These are phyloP conservation scores for Trichosporon sp. DNA, from an alignment of 1,284 basidiomycete genomes.

Conservation along the genomic window DNA sequence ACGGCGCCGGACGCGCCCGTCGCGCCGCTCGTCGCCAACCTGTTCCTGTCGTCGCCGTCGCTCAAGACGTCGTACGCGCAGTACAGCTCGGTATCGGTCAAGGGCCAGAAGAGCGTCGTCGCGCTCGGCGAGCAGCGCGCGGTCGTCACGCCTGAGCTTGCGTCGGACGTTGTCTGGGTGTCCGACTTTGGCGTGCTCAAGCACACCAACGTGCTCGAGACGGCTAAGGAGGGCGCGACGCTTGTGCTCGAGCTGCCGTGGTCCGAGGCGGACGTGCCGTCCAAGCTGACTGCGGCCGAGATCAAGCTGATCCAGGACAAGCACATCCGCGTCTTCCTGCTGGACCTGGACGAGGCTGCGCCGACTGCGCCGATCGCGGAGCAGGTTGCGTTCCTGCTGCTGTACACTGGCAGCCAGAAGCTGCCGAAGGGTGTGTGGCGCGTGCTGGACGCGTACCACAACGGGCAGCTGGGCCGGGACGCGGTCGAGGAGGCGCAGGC, in stretches of 20 bases:
- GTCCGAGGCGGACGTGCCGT: conserved; percentile 45
- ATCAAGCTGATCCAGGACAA: conserved; percentile 45
- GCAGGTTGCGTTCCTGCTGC: conserved; percentile 49
- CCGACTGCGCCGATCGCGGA: conserved; percentile 44
- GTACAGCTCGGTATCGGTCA: conserved; percentile 44
- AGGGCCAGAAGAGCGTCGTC: conserved; percentile 48
- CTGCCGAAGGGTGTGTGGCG: conserved; percentile 42
- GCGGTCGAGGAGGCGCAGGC: conserved; percentile 48
- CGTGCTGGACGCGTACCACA: conserved; percentile 49
- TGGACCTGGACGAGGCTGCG: conserved; percentile 37
- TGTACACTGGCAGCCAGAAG: conserved; percentile 47
- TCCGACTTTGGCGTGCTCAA: conserved; percentile 49
- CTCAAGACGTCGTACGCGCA: conserved; percentile 42
- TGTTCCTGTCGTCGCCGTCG: conserved; percentile 48
- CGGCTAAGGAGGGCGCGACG: conserved; percentile 41
- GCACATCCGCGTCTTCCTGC: conserved; percentile 49
- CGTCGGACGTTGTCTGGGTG: conserved; percentile 47
- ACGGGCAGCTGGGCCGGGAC: conserved; percentile 41
- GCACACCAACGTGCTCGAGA: conserved; percentile 39
- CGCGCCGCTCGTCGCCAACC: conserved; percentile 46
- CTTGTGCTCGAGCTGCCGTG: conserved; percentile 49
- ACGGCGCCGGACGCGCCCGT: conserved; percentile 43
- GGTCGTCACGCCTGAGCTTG: conserved; percentile 23
- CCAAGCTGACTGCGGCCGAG: conserved; percentile 46
- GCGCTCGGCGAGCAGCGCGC: conserved; percentile 32